Base-by-base conservation (phyloP, 495 filamentous ascomycete genomes). In the Bryoglossum gracile region DNA sequence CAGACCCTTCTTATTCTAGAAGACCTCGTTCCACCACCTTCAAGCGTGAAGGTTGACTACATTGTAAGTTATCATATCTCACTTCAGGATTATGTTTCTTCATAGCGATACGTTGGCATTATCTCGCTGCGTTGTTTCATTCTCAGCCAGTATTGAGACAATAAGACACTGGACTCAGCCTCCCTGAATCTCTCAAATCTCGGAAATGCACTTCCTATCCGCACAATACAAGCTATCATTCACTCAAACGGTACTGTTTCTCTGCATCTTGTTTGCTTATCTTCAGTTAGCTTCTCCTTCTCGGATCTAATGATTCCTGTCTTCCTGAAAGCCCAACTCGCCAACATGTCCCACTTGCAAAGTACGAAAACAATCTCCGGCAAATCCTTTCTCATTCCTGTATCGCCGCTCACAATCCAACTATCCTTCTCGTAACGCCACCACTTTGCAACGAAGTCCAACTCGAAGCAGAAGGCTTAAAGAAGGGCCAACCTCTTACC, bases 241-340 rank as follows among this genome's bases (percentile, higher is more conserved):
- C n/a, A n/a, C n/a, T n/a, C n/a, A n/a, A n/a, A n/a, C n/a, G n/a
- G n/a, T n/a, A n/a, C n/a, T n/a, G n/a, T n/a, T n/a, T n/a, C n/a
- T n/a, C n/a, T n/a, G n/a, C n/a, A n/a, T n/a, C n/a, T n/a, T n/a
- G n/a, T n/a, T n/a, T n/a, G n/a, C n/a, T n/a, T n/a, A n/a, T n/a
- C n/a, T n/a, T n/a, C n/a, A n/a, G n/a, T n/a, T 30, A 41, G 53
- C 54, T 63, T 43, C 61, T 53, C 14, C 47, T 84, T 64, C 82
- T 86, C 54, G 83, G 83, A n/a, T 82, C 83, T 48, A 88, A 88
- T 50, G 83, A 88, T 60, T 73, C 83, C 10, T 53, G 48, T 37
- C 54, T 76, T 62, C 70, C 53, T 59, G 62, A 48, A 47, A 68
- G 46, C 67, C 90, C 55, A 75, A 69, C 64, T 19, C 46, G 58